A percentile compares a stretch with the other conserved stretches of the same genome.
These are phyloP conservation scores for Phoma sp. DNA, from an alignment of 2,329 filamentous ascomycete genomes.

Conservation along the genomic window DNA sequence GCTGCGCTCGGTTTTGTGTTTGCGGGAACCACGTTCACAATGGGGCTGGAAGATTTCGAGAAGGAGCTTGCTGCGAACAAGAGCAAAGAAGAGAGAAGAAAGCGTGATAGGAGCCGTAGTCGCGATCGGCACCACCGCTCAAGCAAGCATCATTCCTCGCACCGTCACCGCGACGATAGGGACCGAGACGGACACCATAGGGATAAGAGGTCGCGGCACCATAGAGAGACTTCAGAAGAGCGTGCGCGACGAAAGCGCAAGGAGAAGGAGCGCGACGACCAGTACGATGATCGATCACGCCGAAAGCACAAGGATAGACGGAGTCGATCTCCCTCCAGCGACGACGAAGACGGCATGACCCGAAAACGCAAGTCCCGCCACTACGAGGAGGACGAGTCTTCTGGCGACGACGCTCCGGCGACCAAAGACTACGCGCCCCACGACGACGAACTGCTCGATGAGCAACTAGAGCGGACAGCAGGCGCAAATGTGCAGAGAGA, in stretches of 20 bases:
- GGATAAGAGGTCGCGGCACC: constrained; percentile 69
- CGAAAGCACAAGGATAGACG: constrained; percentile 38
- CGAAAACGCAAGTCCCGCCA: constrained; percentile 42
- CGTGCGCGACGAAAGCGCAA: constrained; percentile 54
- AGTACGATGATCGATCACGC: constrained; percentile 46
- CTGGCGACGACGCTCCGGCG: constrained; percentile 41
- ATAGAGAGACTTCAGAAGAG: constrained; percentile 50
- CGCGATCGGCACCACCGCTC: constrained; percentile 42
- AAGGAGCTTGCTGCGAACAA: constrained; percentile 73
- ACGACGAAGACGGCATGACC: constrained; percentile 42
- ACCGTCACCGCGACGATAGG: constrained; percentile 57
- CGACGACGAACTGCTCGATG: constrained; percentile 53
- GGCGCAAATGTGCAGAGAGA: constrained; percentile 68
- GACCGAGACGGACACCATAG: constrained; percentile 57
- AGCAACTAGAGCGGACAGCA: constrained; percentile 47
- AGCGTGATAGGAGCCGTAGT: constrained; percentile 53
- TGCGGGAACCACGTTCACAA: constrained; percentile 37
- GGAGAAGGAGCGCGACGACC: constrained; percentile 45
- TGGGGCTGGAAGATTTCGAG: constrained; percentile 77
- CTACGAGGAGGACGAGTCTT: constrained; percentile 41
- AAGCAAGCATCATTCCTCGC: constrained; percentile 49
- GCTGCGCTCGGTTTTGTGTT: constrained; percentile 29
- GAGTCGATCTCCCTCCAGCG: constrained; percentile 38
- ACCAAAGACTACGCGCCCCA: constrained; percentile 54
- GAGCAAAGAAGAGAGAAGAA: constrained; percentile 57